Percentiles rank a stretch among this genome's conserved stretches.
These are phyloP conservation scores for Amanita polypyramis DNA, from an alignment of 768 basidiomycete species.

Conservation along the genomic window DNA sequence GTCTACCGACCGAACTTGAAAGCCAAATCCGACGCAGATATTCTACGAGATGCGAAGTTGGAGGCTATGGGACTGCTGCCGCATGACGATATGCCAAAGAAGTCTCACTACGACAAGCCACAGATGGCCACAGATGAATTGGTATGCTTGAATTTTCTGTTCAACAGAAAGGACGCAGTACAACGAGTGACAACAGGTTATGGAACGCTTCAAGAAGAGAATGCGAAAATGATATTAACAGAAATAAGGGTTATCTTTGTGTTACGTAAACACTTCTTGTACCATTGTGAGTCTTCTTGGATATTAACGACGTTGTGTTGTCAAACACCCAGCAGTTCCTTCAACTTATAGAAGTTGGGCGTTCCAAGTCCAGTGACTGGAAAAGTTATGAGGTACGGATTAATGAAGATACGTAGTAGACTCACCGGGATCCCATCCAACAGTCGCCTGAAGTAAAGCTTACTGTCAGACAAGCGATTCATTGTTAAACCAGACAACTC, in stretches of 20 bases:
- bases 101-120: conserved; percentile 42
- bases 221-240: conserved; percentile 55
- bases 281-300: not conserved
- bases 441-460: conserved; percentile 25
- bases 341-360: conserved; percentile 38
- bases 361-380: conserved; percentile 47
- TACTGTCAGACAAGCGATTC: not conserved
- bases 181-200: conserved; percentile 40
- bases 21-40: conserved; percentile 80
- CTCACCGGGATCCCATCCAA: conserved; percentile 53
- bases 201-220: conserved; percentile 97
- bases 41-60: conserved; percentile 78
- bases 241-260: not conserved
- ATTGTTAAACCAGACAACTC: conserved; percentile 13
- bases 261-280: not conserved
- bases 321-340: conserved; percentile 16
- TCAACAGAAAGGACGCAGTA: conserved; percentile 1
- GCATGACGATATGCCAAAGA: conserved; percentile 37
- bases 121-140: conserved; percentile 90
- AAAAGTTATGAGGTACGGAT: not conserved
- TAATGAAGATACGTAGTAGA: conserved; percentile 6
- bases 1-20: conserved; percentile 81
- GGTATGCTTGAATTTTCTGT: conserved; percentile 31
- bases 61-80: conserved; percentile 74
- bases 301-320: not conserved